Percentiles rank a stretch among this genome's conserved stretches.
These are phyloP conservation scores for Colletotrichum spaethianum DNA, from an alignment of 2,329 filamentous ascomycete species.

Conservation along the genomic window DNA sequence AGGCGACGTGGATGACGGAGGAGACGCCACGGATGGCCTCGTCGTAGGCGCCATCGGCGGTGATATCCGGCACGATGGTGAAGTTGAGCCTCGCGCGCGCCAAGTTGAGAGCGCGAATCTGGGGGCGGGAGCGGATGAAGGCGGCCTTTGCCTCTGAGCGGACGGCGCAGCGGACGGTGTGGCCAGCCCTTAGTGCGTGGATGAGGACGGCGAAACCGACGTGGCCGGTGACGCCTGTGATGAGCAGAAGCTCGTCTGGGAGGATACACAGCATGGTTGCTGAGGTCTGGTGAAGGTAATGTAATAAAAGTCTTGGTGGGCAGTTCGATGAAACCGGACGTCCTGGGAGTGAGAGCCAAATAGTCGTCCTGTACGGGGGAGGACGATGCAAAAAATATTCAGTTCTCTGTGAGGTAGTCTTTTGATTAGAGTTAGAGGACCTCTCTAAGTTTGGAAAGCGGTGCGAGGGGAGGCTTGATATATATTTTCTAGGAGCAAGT, in stretches of 20 bases:
- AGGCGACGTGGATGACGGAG: conserved; percentile 53
- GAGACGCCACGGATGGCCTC: conserved; percentile 57
- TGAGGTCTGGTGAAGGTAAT: neutral
- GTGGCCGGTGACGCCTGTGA: conserved; percentile 51
- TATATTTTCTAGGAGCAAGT: conserved; percentile 15
- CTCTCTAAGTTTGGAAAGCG: conserved; percentile 13
- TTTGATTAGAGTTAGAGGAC: neutral
- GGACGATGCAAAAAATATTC: conserved; percentile 2
- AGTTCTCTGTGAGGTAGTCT: neutral
- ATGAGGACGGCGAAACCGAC: conserved; percentile 50
- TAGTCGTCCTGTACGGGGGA: conserved; percentile 16
- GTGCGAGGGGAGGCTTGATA: conserved; percentile 29
- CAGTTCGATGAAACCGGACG: conserved; percentile 5
- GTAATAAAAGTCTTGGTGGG: neutral
- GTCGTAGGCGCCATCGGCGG: conserved; percentile 55
- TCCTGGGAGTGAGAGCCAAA: neutral
- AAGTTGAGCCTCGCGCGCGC: conserved; percentile 45
- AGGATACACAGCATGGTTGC: conserved; percentile 33
- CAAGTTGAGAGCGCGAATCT: conserved; percentile 41
- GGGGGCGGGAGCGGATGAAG: conserved; percentile 32
- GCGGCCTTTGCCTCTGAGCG: conserved; percentile 45
- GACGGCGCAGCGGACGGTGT: conserved; percentile 50
- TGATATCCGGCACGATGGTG: conserved; percentile 55
- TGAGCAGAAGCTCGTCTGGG: conserved; percentile 42
- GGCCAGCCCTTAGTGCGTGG: conserved; percentile 46